Evolutionary conservation across 768 basidiomycete species (phyloP).

Genomic region (Boletus bicolor): DNA sequence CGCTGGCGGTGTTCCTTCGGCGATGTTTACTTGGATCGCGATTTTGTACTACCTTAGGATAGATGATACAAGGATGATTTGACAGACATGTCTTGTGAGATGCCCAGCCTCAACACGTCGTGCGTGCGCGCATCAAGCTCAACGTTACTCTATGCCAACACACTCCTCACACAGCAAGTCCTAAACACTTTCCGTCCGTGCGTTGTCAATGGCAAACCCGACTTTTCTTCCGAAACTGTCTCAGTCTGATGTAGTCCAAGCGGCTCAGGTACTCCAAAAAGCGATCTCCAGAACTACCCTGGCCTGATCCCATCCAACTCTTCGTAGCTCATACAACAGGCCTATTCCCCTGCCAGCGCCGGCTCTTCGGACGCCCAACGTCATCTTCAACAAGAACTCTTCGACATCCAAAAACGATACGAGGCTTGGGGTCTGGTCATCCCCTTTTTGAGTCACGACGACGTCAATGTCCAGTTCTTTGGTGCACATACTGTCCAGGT

Average conservation of each 20-base stretch:
- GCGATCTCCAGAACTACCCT: slow-evolving; percentile 1
- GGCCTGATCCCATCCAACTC: slow-evolving; percentile 13
- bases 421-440: slow-evolving; percentile 85
- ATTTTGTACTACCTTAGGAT: too few relatives aligned
- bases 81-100: too few relatives aligned
- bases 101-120: too few relatives aligned
- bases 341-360: slow-evolving; percentile 52
- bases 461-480: slow-evolving; percentile 89
- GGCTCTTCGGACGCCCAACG: slow-evolving; percentile 59
- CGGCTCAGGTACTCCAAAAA: slow-evolving; percentile 49
- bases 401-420: slow-evolving; percentile 69
- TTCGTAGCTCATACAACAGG: slow-evolving; percentile 64
- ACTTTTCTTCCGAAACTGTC: slow-evolving; percentile 52
- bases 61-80: too few relatives aligned
- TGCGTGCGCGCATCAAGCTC: too few relatives aligned
- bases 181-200: neutral
- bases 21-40: neutral
- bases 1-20: slow-evolving; percentile 26
- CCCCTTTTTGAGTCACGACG: slow-evolving; percentile 66
- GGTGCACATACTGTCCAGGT: slow-evolving; percentile 92
- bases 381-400: slow-evolving; percentile 66
- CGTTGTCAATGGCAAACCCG: slow-evolving; percentile 21
- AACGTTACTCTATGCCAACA: neutral
- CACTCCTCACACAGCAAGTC: neutral
- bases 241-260: slow-evolving; percentile 52